Base-by-base conservation (phyloP, 23 red algal species). In the Gracilariopsis chorda region DNA sequence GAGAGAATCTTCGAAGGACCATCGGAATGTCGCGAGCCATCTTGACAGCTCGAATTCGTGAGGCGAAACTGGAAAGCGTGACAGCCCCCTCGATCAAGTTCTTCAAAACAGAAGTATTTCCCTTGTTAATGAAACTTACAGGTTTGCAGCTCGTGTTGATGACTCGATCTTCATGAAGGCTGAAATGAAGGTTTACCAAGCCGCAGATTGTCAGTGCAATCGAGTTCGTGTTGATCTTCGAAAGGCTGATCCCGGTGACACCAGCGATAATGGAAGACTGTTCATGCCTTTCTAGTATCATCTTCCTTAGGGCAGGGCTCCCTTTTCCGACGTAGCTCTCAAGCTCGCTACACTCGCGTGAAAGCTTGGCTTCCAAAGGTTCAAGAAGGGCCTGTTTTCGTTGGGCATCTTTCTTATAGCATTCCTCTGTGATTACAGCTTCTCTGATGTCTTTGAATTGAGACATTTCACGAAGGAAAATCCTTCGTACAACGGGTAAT, bases 101-200 rank as follows among this genome's bases (percentile, higher is more conserved):
- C 35, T 80, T 37, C 21, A 40, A 80, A 4, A 32, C 40, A 11
- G 48, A 42, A 27, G 42, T 53, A 2, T 59, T 4, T 28, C 30
- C 52, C 32, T 20, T n/a, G 8, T 28, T 45, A 36, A 80, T 39
- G 20, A 57, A 80, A 8, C 32, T 73, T 19, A 80, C 24, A 6
- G 76, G 48, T 42, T 80, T 80, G 52, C 76, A 80, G 2, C 39
- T 58, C 3, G 52, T 59, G 24, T 80, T 80, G 16, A 80, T 80
- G 39, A 80, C 48, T 27, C 52, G 48, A 53, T 80, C 48, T 19
- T 53, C 48, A 43, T 80, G 76, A 43, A 80, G 48, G 48, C 48
- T 80, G 48, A 80, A 80, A n/a, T 58, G 42, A n/a, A 80, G 23
- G 17, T 80, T 48, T 34, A 45, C 52, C 6, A 53, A 45, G 2